Evolutionary conservation across 192 early-diverging fungal species (phyloP), one percentile per base, ranked within the genome.

Genomic region (Coemansia sp.): DNA sequence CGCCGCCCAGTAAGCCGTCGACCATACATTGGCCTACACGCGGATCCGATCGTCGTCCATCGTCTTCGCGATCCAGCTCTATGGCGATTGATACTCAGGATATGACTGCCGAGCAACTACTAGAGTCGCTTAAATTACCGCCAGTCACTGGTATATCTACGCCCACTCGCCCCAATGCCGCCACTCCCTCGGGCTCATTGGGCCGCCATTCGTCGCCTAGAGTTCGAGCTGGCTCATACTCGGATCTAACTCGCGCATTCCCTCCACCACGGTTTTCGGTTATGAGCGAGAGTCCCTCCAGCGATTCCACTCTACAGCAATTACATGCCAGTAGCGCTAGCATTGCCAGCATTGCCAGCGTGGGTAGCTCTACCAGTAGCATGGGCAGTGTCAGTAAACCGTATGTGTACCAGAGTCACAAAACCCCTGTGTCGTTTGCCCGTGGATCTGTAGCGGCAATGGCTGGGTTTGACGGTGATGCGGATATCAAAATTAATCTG

Each of bases 71-170:
- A 5, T 39, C 75, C 2, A 63, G 60, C 12, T 77, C 75, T 3
- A 50, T 41, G 5, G 44, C 60, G 10, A 38, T 51, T 25, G 72
- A 72, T 31, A 39, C 66, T 15, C 64, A 62, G 17, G 74, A 71
- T 15, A 76, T 83, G 72, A 83, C 80, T 4, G 66, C 80, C 27
- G 80, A 83, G 46, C 53, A 83, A 46, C 73, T 83, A 19, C 61
- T 83, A 25, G 75, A 83, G 61, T 77, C 80, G 34, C 69, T 83
- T 10, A 77, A 77, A 41, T 70, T 83, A 31, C 80, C 80, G n/a
- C 14, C 70, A 11, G 41, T 53, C 36, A n/a, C 34, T 9, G 36
- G 39, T 17, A 36, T 39, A 4, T 57, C 39, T n/a, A 58, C 71
- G 39, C 68, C 68, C 5, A 67, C 72, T 4, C 60, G 72, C n/a